Conservation (phyloP, 1,284 basidiomycete species). For the Ceratobasidium sp. region DNA sequence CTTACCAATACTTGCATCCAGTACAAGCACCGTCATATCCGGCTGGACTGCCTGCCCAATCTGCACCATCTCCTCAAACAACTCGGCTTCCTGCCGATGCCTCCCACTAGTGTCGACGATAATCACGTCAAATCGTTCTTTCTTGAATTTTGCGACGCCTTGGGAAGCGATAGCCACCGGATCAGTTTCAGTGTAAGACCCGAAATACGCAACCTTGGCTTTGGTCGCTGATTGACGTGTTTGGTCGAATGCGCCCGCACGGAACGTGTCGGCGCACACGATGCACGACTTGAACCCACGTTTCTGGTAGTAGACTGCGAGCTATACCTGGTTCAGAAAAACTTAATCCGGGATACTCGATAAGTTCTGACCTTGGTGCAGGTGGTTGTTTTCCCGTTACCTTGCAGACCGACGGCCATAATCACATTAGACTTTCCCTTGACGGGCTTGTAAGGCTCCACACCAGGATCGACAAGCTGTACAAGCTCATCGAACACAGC, state of each 20-base stretch:
- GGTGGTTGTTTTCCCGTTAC: slow-evolving; percentile 97
- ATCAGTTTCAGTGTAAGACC: slow-evolving; percentile 98
- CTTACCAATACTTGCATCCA: slow-evolving; percentile 86
- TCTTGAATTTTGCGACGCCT: slow-evolving; percentile 96
- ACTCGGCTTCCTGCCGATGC: slow-evolving; percentile 96
- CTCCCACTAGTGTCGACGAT: slow-evolving; percentile 98
- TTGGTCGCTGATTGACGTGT: slow-evolving; percentile 94
- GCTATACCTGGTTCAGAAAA: slow-evolving; percentile 47
- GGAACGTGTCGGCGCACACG: slow-evolving; percentile 99
- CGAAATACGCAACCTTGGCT: slow-evolving; percentile 99
- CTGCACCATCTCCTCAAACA: slow-evolving; percentile 98
- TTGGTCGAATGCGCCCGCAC: slow-evolving; percentile 99
- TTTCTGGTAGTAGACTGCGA: slow-evolving; percentile 97
- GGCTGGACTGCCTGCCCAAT: slow-evolving; percentile 93
- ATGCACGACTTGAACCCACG: slow-evolving; percentile 98
- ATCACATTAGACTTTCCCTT: slow-evolving; percentile 95
- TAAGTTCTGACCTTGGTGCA: slow-evolving; percentile 72
- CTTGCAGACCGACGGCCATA: slow-evolving; percentile 97
- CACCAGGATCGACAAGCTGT: slow-evolving; percentile 90
- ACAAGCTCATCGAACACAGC: slow-evolving; percentile 98
- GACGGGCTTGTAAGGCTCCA: slow-evolving; percentile 94
- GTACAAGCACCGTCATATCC: slow-evolving; percentile 88
- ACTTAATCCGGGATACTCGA: not conserved
- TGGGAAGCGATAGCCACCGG: slow-evolving; percentile 94
- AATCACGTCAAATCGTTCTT: slow-evolving; percentile 97